These are phyloP conservation scores for Musa itinerans DNA, from an alignment of 176 grass and related monocot genomes.

Conservation along the genomic window DNA sequence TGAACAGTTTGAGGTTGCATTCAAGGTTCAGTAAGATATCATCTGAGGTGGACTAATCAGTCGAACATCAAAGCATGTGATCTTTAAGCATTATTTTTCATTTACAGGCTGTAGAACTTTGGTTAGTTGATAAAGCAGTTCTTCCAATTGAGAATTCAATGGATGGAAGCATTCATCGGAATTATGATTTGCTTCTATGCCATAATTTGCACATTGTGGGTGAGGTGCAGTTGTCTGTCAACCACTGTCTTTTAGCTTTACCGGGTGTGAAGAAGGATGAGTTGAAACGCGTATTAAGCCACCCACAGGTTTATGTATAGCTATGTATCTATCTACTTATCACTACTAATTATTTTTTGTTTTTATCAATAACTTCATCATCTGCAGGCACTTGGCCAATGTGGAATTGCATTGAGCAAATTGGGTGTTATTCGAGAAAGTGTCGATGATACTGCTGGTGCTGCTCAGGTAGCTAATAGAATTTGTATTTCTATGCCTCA, in stretches of 20 bases:
- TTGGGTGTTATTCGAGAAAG: conserved; percentile 33
- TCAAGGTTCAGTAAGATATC: conserved; percentile 30
- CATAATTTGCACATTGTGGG: conserved; percentile 50
- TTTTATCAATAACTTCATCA: background rate
- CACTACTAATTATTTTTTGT: background rate
- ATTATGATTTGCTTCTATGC: conserved; percentile 51
- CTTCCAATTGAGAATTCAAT: conserved; percentile 62
- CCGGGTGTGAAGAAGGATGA: conserved; percentile 33
- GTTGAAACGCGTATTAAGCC: conserved; percentile 43
- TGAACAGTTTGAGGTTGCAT: conserved; percentile 40
- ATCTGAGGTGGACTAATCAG: background rate
- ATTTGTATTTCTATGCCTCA: conserved; percentile 1
- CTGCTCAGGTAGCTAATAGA: conserved; percentile 37
- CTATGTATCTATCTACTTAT: background rate
- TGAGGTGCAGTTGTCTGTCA: conserved; percentile 43
- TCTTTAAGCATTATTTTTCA: conserved; percentile 10
- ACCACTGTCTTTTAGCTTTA: conserved; percentile 48
- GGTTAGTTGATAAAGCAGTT: conserved; percentile 40
- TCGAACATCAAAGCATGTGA: background rate
- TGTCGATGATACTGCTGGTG: conserved; percentile 37
- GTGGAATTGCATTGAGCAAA: conserved; percentile 35
- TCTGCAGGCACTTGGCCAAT: conserved; percentile 47
- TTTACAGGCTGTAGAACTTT: conserved; percentile 52
- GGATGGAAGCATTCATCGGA: conserved; percentile 51
- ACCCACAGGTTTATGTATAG: conserved; percentile 30